Conservation (phyloP, 2,329 filamentous ascomycete genomes). For the Verticillium albo-atrum region DNA sequence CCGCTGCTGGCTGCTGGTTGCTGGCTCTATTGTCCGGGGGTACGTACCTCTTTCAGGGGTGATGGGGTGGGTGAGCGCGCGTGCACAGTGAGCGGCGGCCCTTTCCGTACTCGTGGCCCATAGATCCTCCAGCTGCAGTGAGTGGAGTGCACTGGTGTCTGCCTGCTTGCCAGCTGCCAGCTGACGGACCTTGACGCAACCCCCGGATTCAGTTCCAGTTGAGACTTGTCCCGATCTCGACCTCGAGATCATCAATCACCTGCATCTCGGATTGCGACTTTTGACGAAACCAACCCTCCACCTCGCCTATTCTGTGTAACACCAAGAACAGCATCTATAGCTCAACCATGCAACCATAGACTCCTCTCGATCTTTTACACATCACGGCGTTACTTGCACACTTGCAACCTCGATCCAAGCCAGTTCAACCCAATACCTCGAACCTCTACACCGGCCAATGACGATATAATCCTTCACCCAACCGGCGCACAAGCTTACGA, state of each 20-base stretch:
- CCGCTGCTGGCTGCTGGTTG: no score
- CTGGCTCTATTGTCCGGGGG: no score
- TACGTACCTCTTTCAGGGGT: background rate
- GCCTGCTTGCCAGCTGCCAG: background rate
- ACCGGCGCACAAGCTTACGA: background rate
- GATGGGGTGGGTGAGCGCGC: background rate
- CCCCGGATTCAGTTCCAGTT: background rate
- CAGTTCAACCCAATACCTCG: background rate
- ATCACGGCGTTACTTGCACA: background rate
- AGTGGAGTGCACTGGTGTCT: background rate
- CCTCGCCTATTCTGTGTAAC: background rate
- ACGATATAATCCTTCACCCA: background rate
- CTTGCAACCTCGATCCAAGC: background rate
- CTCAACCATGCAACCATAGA: background rate
- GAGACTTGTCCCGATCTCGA: background rate
- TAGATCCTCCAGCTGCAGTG: no score
- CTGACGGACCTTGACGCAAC: background rate
- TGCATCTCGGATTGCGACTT: background rate
- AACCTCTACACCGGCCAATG: background rate
- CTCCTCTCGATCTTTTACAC: background rate
- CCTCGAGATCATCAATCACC: background rate
- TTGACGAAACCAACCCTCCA: background rate
- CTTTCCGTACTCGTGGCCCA: no score
- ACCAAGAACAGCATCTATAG: background rate
- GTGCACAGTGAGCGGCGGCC: background rate